These are phyloP conservation scores for Penicillium turbatum DNA, from an alignment of 495 filamentous ascomycete species.

Conservation along the genomic window DNA sequence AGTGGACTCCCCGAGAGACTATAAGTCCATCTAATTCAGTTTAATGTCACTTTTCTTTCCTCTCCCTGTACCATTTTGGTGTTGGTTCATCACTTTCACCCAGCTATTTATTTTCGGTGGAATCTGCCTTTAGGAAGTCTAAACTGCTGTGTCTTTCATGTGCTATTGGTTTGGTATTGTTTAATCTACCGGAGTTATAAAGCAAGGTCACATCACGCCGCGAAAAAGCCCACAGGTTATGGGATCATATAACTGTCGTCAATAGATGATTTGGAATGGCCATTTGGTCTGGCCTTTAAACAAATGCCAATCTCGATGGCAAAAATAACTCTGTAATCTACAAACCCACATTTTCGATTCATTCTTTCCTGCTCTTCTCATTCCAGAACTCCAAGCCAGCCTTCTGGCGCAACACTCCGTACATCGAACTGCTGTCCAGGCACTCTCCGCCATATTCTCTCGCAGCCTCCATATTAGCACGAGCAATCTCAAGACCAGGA, in stretches of 20 bases:
- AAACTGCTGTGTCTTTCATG: not conserved
- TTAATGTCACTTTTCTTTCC: not conserved
- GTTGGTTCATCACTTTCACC: conserved; percentile 5
- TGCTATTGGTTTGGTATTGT: too few species aligned
- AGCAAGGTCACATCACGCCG: not conserved
- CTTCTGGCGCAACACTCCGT: conserved; percentile 40
- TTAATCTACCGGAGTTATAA: not conserved
- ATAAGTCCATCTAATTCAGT: not conserved
- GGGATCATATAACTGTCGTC: not conserved
- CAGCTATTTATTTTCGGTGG: not conserved
- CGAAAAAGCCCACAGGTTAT: not conserved
- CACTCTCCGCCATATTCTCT: conserved; percentile 41
- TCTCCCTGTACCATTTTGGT: conserved; percentile 2
- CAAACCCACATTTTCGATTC: not conserved
- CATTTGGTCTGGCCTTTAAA: not conserved
- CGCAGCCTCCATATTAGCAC: conserved; percentile 40
- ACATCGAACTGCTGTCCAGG: conserved; percentile 45
- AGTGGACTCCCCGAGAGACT: not conserved
- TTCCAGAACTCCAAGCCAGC: conserved; percentile 45
- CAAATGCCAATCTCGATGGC: not conserved
- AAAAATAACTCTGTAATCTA: not conserved
- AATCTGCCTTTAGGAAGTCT: not conserved
- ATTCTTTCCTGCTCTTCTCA: conserved; percentile 40
- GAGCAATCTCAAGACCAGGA: conserved; percentile 36
- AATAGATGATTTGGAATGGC: not conserved